phyloP scores from a whole-genome alignment of 495 filamentous ascomycete genomes.

The Penicillium cosmopolitanum region DNA sequence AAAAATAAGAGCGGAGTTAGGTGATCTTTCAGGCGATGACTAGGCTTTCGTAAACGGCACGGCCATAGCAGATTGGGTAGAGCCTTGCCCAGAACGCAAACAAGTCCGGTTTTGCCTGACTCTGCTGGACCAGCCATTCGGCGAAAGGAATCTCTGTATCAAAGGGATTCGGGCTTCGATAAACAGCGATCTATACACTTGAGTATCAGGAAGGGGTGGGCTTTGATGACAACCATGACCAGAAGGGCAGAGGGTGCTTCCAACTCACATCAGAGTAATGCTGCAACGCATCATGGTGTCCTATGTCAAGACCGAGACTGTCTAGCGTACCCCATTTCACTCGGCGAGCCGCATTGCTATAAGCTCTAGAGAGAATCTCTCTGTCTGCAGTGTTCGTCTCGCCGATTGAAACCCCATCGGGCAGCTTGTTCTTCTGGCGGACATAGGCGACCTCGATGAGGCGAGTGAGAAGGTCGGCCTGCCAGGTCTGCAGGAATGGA shows the following conservation, averaged over 20 bases:
- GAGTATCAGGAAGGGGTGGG: conserved; percentile 14
- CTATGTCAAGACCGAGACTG: conserved; percentile 31
- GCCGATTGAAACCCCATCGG: conserved; percentile 24
- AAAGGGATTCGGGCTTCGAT: conserved; percentile 40
- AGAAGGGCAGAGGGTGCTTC: neutral
- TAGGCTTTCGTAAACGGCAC: conserved; percentile 37
- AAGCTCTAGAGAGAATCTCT: conserved; percentile 29
- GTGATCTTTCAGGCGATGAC: conserved; percentile 7
- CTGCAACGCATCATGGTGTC: conserved; percentile 34
- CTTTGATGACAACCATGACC: neutral
- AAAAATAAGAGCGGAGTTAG: neutral
- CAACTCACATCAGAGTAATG: conserved; percentile 38
- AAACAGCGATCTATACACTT: conserved; percentile 30
- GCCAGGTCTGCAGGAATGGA: conserved; percentile 40
- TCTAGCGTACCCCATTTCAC: conserved; percentile 28
- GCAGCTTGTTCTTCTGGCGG: conserved; percentile 29
- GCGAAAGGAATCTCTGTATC: conserved; percentile 40
- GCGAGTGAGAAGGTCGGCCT: conserved; percentile 44
- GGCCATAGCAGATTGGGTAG: conserved; percentile 43
- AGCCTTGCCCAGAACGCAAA: conserved; percentile 42
- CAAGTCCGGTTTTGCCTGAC: conserved; percentile 25
- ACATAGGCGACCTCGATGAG: conserved; percentile 42
- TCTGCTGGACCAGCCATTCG: conserved; percentile 36
- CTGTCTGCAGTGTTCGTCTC: conserved; percentile 19
- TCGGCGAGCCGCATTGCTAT: conserved; percentile 31